These are phyloP conservation scores for Debaryomyces hansenii DNA, from an alignment of 805 yeast species.

Conservation along the genomic window DNA sequence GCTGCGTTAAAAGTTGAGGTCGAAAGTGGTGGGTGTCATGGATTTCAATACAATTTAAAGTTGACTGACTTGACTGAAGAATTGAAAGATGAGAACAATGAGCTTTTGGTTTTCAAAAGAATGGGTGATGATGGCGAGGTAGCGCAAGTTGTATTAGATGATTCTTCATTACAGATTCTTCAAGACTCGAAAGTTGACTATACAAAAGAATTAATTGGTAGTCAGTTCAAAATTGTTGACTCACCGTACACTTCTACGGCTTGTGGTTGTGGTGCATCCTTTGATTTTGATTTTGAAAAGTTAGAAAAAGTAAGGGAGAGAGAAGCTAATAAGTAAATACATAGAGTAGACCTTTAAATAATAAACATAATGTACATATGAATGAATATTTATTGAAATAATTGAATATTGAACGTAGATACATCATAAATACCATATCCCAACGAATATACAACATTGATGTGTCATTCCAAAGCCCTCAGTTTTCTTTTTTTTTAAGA, in stretches of 20 bases:
- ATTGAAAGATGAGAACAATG: slow-evolving; percentile 31
- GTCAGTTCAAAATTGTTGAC: slow-evolving; percentile 87
- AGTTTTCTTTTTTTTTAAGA: background rate
- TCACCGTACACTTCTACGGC: slow-evolving; percentile 75
- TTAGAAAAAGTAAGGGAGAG: slow-evolving; percentile 21
- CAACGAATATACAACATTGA: background rate
- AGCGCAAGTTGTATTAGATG: slow-evolving; percentile 77
- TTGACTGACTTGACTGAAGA: slow-evolving; percentile 48
- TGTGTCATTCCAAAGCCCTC: too few species aligned
- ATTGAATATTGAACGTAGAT: background rate
- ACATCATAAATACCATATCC: background rate
- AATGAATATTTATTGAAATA: slow-evolving; percentile 2
- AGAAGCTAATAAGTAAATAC: background rate
- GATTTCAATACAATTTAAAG: slow-evolving; percentile 84
- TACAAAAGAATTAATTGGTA: slow-evolving; percentile 90
- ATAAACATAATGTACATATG: background rate
- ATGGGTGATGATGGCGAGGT: slow-evolving; percentile 42
- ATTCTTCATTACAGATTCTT: slow-evolving; percentile 73
- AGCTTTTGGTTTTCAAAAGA: slow-evolving; percentile 59
- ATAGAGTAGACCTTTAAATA: background rate
- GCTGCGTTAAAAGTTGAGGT: slow-evolving; percentile 73
- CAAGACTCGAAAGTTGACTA: slow-evolving; percentile 87
- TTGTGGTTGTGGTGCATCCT: slow-evolving; percentile 49
- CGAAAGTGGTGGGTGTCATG: slow-evolving; percentile 98
- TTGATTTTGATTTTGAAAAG: slow-evolving; percentile 49